Evolutionary conservation across 2,329 filamentous ascomycete species (phyloP).

Genomic region (Exophiala phaeomuriformis): DNA sequence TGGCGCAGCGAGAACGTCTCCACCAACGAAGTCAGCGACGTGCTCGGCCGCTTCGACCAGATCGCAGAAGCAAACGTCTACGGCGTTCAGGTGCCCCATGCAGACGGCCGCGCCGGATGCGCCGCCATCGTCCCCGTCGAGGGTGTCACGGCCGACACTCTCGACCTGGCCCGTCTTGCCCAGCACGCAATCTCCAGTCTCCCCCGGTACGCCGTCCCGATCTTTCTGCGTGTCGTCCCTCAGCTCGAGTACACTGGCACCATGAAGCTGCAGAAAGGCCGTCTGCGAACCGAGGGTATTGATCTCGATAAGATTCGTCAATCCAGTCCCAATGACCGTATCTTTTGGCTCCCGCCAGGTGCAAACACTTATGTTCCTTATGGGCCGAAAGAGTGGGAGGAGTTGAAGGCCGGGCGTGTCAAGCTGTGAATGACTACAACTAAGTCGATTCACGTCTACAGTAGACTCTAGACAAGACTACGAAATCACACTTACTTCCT

Average conservation of each 20-base stretch:
- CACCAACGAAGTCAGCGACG: conserved; percentile 70
- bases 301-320: conserved; percentile 22
- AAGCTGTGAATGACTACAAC: conserved; percentile 16
- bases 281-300: conserved; percentile 39
- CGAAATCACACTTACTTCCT: no score
- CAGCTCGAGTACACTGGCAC: conserved; percentile 60
- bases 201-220: conserved; percentile 66
- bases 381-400: conserved; percentile 21
- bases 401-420: conserved; percentile 26
- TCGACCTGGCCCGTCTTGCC: conserved; percentile 56
- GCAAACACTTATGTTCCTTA: conserved; percentile 21
- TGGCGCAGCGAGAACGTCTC: conserved; percentile 74
- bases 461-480: neutral
- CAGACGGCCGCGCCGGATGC: conserved; percentile 78
- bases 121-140: conserved; percentile 51
- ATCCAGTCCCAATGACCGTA: conserved; percentile 14
- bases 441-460: neutral
- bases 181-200: conserved; percentile 52
- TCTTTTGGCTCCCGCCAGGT: conserved; percentile 26
- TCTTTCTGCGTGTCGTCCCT: conserved; percentile 60
- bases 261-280: conserved; percentile 73
- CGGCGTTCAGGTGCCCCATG: conserved; percentile 68
- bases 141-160: conserved; percentile 38
- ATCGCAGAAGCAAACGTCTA: conserved; percentile 80
- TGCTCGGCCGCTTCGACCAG: conserved; percentile 57